Percentiles rank a stretch among this genome's conserved stretches.
Evolutionary conservation across 441 rosid species (phyloP).

Genomic region (Gossypium davidsonii): DNA sequence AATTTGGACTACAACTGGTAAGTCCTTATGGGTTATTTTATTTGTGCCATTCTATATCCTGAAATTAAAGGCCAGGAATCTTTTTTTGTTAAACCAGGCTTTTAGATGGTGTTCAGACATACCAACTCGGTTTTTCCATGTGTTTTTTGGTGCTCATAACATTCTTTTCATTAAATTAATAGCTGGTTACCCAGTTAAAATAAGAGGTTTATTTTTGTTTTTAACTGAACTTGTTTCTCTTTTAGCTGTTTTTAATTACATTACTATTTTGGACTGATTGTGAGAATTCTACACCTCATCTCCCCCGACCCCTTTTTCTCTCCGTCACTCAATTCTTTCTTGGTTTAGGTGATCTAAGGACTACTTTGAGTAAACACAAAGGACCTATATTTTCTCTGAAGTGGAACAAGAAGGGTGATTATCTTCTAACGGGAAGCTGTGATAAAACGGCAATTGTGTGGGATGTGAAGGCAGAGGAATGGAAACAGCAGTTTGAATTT

Average conservation of each 20-base stretch:
- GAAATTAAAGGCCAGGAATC: not conserved
- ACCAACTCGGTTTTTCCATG: not conserved
- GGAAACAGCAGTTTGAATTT: constrained; percentile 91
- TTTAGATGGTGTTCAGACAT: not conserved
- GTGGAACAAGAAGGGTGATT: constrained; percentile 99
- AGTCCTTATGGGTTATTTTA: constrained; percentile 15
- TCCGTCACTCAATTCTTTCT: constrained; percentile 2
- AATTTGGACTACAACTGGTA: constrained; percentile 85
- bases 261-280: constrained; percentile 4
- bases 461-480: constrained; percentile 94
- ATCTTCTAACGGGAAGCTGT: constrained; percentile 94
- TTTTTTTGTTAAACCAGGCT: not conserved
- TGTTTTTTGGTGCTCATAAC: not conserved
- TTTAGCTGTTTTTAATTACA: too few relatives aligned
- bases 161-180: not conserved
- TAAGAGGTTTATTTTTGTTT: not conserved
- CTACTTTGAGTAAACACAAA: constrained; percentile 83
- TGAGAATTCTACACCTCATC: constrained; percentile 4
- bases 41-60: not conserved
- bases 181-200: not conserved
- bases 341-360: constrained; percentile 66
- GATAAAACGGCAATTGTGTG: constrained; percentile 97
- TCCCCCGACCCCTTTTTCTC: not conserved
- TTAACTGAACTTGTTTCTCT: not conserved
- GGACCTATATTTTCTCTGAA: constrained; percentile 94